Percentiles rank a stretch among this genome's conserved stretches.
Conservation (phyloP, 2,329 filamentous ascomycete species). For the Paecilomyces niveus region DNA sequence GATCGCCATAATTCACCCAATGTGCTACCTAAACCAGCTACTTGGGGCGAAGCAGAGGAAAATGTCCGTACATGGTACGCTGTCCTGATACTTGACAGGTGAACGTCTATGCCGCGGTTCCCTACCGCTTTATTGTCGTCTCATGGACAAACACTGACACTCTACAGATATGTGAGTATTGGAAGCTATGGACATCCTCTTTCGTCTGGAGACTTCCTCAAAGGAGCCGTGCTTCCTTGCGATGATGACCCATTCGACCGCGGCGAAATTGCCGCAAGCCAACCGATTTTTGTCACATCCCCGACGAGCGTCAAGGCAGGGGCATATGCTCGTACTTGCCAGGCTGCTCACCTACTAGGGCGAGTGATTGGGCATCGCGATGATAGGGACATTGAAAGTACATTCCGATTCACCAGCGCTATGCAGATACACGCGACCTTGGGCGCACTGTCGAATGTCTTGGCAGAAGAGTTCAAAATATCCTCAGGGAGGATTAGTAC, state of each 20-base stretch:
- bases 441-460: conserved; percentile 19
- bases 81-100: conserved; percentile 18
- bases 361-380: conserved; percentile 23
- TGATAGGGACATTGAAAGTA: conserved; percentile 18
- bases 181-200: conserved; percentile 14
- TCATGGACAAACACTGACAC: not conserved
- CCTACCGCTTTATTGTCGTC: not conserved
- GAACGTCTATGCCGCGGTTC: not conserved
- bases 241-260: conserved; percentile 16
- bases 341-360: conserved; percentile 27
- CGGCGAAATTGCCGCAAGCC: conserved; percentile 13
- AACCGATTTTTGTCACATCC: conserved; percentile 17
- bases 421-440: conserved; percentile 26
- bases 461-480: conserved; percentile 18
- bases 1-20: conserved; percentile 13
- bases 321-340: conserved; percentile 26
- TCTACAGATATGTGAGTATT: conserved; percentile 16
- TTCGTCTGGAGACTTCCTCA: conserved; percentile 15
- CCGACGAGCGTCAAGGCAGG: conserved; percentile 15
- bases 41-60: conserved; percentile 19
- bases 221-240: conserved; percentile 14
- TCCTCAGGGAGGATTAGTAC: conserved; percentile 16
- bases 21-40: conserved; percentile 7
- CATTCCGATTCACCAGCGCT: conserved; percentile 24
- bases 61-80: conserved; percentile 18